Conservation (phyloP, 1,284 basidiomycete species). For the Papiliotrema terrestris region DNA sequence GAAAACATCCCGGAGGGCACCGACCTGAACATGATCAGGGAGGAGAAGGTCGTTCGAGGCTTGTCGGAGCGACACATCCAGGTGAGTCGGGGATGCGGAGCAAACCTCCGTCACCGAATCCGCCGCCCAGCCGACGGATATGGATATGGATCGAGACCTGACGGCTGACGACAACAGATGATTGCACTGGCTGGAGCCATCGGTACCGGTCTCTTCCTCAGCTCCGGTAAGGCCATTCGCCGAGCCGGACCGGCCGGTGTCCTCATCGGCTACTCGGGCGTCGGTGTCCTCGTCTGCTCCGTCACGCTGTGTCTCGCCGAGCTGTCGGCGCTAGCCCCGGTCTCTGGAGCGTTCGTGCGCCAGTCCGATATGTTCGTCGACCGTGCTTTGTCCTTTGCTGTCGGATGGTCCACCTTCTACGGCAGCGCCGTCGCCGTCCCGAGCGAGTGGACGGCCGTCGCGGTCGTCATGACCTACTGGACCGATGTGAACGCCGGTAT, state of each 20-base stretch:
- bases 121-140: too few species aligned
- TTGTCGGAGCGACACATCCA: conserved; percentile 16
- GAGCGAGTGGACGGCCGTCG: conserved; percentile 71
- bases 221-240: conserved; percentile 13
- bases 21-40: conserved; percentile 5
- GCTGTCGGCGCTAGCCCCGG: conserved; percentile 34
- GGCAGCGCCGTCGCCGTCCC: conserved; percentile 50
- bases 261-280: conserved; percentile 43
- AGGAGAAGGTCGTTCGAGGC: conserved; percentile 13
- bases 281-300: conserved; percentile 40
- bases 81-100: conserved; percentile 2
- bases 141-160: too few species aligned
- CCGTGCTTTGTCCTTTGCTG: conserved; percentile 36
- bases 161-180: conserved; percentile 8
- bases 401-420: conserved; percentile 35
- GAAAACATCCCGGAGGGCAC: conserved; percentile 11
- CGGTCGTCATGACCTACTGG: conserved; percentile 74
- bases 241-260: conserved; percentile 51
- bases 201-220: conserved; percentile 4
- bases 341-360: conserved; percentile 41
- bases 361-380: conserved; percentile 31
- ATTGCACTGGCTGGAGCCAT: conserved; percentile 26
- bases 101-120: not conserved
- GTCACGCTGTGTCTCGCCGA: conserved; percentile 51
- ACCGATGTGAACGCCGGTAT: conserved; percentile 47